Conservation (phyloP, 2,329 filamentous ascomycete genomes). For the Claviceps cyperi region DNA sequence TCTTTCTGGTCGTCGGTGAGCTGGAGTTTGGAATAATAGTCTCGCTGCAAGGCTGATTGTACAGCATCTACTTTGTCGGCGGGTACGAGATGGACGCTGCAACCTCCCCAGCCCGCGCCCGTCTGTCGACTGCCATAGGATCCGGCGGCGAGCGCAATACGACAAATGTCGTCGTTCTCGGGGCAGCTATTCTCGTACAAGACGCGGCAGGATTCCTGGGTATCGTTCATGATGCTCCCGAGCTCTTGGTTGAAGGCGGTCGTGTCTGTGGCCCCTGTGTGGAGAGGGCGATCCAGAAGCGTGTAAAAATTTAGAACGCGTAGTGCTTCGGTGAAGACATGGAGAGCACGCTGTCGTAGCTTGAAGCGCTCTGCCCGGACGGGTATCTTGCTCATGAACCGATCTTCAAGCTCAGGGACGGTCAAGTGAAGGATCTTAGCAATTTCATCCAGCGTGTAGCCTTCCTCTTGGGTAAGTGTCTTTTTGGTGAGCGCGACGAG, state of each 20-base stretch:
- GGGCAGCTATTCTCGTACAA: slow-evolving; percentile 84
- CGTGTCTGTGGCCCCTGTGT: slow-evolving; percentile 34
- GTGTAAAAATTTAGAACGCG: slow-evolving; percentile 74
- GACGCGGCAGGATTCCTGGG: slow-evolving; percentile 75
- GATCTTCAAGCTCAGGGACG: slow-evolving; percentile 55
- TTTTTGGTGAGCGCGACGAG: slow-evolving; percentile 56
- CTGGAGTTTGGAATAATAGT: slow-evolving; percentile 64
- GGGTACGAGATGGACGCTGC: slow-evolving; percentile 84
- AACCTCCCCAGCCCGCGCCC: slow-evolving; percentile 93
- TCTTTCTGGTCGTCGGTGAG: slow-evolving; percentile 57
- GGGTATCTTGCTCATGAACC: slow-evolving; percentile 78
- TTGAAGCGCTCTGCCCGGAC: slow-evolving; percentile 79
- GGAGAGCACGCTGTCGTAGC: slow-evolving; percentile 72
- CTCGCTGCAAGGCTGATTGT: slow-evolving; percentile 58
- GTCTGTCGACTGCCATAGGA: slow-evolving; percentile 77
- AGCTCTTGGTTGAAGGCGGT: slow-evolving; percentile 49
- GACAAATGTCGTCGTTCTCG: slow-evolving; percentile 81
- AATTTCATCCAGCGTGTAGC: slow-evolving; percentile 81
- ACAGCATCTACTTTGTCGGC: slow-evolving; percentile 68
- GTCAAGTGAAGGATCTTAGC: slow-evolving; percentile 54
- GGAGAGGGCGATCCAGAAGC: slow-evolving; percentile 46
- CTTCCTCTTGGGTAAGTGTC: slow-evolving; percentile 62
- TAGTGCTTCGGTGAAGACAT: slow-evolving; percentile 81
- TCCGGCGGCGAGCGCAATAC: slow-evolving; percentile 62
- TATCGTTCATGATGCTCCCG: slow-evolving; percentile 75